phyloP scores from a whole-genome alignment of 2,329 filamentous ascomycete genomes.

The Trichoderma atroviride region DNA sequence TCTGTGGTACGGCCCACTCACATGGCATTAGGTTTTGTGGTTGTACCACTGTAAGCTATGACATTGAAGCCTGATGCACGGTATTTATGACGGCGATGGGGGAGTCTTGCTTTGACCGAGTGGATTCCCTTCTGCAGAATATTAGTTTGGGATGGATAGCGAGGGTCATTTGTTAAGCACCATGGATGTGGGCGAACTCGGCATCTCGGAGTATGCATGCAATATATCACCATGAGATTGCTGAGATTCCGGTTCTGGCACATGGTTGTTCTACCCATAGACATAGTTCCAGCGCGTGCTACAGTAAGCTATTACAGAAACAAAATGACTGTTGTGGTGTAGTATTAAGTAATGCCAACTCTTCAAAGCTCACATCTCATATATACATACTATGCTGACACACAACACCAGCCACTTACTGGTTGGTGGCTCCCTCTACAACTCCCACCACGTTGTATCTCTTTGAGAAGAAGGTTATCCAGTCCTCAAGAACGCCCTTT shows the following conservation, averaged over 20 bases:
- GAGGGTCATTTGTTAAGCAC: background rate
- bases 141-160: background rate
- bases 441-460: conserved; percentile 86
- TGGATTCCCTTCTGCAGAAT: background rate
- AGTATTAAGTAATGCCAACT: background rate
- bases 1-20: background rate
- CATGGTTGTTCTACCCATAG: background rate
- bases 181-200: background rate
- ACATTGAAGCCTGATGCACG: background rate
- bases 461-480: conserved; percentile 96
- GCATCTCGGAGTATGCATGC: background rate
- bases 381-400: background rate
- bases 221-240: background rate
- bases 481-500: conserved; percentile 83
- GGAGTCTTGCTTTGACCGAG: background rate
- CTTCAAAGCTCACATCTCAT: background rate
- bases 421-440: conserved; percentile 63
- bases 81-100: background rate
- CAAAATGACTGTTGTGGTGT: background rate
- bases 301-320: background rate
- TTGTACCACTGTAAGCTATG: background rate
- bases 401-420: conserved; percentile 39
- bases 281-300: background rate
- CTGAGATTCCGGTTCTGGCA: background rate
- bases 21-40: background rate